Conservation (phyloP, 495 filamentous ascomycete species). For the Monascus purpureus region DNA sequence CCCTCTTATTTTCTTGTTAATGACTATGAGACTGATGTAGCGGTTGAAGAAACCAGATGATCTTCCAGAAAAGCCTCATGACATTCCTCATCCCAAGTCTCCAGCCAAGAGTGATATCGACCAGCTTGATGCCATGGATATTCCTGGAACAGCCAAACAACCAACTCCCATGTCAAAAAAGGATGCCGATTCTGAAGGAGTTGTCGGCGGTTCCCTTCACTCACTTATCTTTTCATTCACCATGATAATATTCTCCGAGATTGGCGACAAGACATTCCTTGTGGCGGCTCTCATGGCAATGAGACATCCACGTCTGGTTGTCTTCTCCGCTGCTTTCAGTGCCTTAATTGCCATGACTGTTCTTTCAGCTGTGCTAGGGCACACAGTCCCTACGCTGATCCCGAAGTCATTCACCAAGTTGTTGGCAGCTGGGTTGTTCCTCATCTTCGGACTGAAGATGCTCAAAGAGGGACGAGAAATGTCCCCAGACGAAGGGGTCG, state of each 20-base stretch:
- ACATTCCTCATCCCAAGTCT: constrained; percentile 61
- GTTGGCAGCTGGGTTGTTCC: constrained; percentile 69
- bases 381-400: constrained; percentile 82
- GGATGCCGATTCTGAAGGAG: constrained; percentile 33
- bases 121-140: constrained; percentile 47
- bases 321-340: constrained; percentile 86
- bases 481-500: constrained; percentile 73
- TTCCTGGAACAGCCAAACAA: constrained; percentile 27
- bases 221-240: constrained; percentile 85
- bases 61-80: constrained; percentile 66
- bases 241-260: constrained; percentile 96
- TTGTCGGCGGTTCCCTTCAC: constrained; percentile 72
- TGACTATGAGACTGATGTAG: constrained; percentile 5
- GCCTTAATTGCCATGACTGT: constrained; percentile 90
- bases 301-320: constrained; percentile 85
- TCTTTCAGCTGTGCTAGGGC: constrained; percentile 89
- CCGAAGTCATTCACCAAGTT: constrained; percentile 81
- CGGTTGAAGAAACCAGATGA: constrained; percentile 60
- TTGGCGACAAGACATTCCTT: constrained; percentile 97
- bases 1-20: no score
- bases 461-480: constrained; percentile 80
- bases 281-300: constrained; percentile 98
- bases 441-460: constrained; percentile 78
- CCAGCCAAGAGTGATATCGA: constrained; percentile 52
- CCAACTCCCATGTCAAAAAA: constrained; percentile 10